Evolutionary conservation across 495 filamentous ascomycete species (phyloP), one percentile per base, ranked within the genome.

Genomic region (Penicillium desertorum): DNA sequence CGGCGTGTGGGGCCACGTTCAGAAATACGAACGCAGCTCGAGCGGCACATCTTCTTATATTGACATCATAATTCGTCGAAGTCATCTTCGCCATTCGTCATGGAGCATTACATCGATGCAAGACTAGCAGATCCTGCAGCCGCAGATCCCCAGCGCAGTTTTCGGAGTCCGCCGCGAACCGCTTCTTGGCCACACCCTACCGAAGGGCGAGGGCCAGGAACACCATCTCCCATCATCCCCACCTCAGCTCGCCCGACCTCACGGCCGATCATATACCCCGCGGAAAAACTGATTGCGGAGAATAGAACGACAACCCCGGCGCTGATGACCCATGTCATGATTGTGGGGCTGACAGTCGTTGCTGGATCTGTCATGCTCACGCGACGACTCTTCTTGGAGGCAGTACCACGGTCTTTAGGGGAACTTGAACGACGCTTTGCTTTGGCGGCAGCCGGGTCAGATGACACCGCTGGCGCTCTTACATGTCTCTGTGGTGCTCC

Each of bases 231-330:
- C 53, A 73, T 64, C 17, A 71, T 62, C 14, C 73, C 75, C 22
- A 76, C 76, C 66, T 94, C 90, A 25, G 86, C 75, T 29, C 83
- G 79, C 0, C 90, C 91, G 1, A 90, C 88, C 65, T 96, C 91
- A 23, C 83, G 80, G 11, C 94, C 94, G 17, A 96, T 83, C 11
- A 89, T 89, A 64, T 96, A 98, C 0, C 94, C 94, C 0, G 94
- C 94, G 0, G 91, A 89, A 65, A 98, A 98, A 56, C 91, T 92
- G 48, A 97, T 86, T 2, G 93, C 94, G 2, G 88, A 90, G 41
- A 98, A 86, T 3, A 98, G 76, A 10, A 98, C 89, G 7, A 98
- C 89, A 5, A 96, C 92, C 1, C 94, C 93, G 0, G 94, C 94
- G 41, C 86, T 89, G 37, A 97, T 83, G 3, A 95, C 88, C 89